phyloP scores from a whole-genome alignment of 2,329 filamentous ascomycete species.

The Daldinia eschscholtzii region DNA sequence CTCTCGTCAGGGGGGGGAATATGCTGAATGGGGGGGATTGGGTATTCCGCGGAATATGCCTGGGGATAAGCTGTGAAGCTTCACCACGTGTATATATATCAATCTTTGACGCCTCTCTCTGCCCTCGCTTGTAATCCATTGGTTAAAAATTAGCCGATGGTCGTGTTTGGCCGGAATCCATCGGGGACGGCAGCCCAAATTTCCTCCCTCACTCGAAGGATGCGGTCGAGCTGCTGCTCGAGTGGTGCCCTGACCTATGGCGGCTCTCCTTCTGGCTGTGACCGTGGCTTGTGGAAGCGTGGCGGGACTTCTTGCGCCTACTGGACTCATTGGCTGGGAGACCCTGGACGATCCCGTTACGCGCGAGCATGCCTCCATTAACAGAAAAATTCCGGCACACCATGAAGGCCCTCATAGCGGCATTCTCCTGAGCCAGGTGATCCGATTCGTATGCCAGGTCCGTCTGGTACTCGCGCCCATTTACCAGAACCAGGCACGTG shows the following conservation, averaged over 20 bases:
- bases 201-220: constrained; percentile 65
- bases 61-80: constrained; percentile 55
- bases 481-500: constrained; percentile 92
- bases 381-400: constrained; percentile 98
- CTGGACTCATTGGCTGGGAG: constrained; percentile 68
- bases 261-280: constrained; percentile 60
- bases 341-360: constrained; percentile 76
- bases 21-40: constrained; percentile 44
- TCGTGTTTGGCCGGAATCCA: constrained; percentile 34
- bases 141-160: constrained; percentile 46
- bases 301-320: constrained; percentile 67
- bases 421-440: constrained; percentile 87
- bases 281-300: constrained; percentile 58
- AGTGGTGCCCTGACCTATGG: constrained; percentile 69
- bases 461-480: constrained; percentile 96
- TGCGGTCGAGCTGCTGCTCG: constrained; percentile 72
- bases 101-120: constrained; percentile 49
- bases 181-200: constrained; percentile 23
- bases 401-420: constrained; percentile 96
- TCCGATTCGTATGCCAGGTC: constrained; percentile 87
- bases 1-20: constrained; percentile 42
- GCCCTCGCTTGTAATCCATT: constrained; percentile 46
- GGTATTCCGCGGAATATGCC: constrained; percentile 52
- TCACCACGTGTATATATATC: constrained; percentile 55
- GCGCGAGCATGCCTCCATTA: constrained; percentile 89